Conservation (phyloP, 1,284 basidiomycete species). For the Cerrena zonata region DNA sequence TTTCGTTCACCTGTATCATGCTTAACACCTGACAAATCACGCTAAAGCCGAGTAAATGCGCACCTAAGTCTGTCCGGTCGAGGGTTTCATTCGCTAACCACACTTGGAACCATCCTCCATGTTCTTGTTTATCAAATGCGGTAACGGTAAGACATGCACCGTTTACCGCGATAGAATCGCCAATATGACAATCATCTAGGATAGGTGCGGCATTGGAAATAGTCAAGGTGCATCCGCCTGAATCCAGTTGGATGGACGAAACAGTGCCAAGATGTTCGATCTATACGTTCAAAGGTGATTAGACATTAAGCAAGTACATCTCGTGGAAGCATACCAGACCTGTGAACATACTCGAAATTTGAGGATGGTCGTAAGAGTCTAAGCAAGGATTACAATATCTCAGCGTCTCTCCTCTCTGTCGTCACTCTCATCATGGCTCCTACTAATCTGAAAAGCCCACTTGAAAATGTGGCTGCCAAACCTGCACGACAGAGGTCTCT, state of each 20-base stretch:
- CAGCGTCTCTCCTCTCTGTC: neutral
- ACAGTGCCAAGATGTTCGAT: slow-evolving; percentile 81
- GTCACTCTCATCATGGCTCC: neutral
- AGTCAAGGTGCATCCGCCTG: slow-evolving; percentile 79
- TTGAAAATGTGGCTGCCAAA: neutral
- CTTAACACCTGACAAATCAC: neutral
- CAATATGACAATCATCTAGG: slow-evolving; percentile 85
- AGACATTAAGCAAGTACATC: neutral
- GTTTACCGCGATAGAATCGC: slow-evolving; percentile 88
- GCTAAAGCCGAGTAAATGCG: slow-evolving; percentile 16
- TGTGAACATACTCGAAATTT: slow-evolving; percentile 50
- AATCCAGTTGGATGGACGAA: slow-evolving; percentile 53
- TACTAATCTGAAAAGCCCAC: neutral
- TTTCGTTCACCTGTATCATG: slow-evolving; percentile 61
- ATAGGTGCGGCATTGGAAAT: slow-evolving; percentile 72
- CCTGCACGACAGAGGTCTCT: slow-evolving; percentile 22
- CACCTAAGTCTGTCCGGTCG: slow-evolving; percentile 85
- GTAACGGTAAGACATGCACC: slow-evolving; percentile 87
- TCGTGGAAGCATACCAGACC: slow-evolving; percentile 51
- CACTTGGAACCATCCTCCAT: slow-evolving; percentile 82
- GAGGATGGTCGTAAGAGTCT: neutral
- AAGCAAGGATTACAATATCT: neutral
- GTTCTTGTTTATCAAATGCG: slow-evolving; percentile 58
- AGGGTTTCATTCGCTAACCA: slow-evolving; percentile 96
- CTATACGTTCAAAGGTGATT: slow-evolving; percentile 29